Percentiles rank a stretch among this genome's conserved stretches.
Evolutionary conservation across 2,329 filamentous ascomycete species (phyloP).

Genomic region (Chaetothyriales sp.): DNA sequence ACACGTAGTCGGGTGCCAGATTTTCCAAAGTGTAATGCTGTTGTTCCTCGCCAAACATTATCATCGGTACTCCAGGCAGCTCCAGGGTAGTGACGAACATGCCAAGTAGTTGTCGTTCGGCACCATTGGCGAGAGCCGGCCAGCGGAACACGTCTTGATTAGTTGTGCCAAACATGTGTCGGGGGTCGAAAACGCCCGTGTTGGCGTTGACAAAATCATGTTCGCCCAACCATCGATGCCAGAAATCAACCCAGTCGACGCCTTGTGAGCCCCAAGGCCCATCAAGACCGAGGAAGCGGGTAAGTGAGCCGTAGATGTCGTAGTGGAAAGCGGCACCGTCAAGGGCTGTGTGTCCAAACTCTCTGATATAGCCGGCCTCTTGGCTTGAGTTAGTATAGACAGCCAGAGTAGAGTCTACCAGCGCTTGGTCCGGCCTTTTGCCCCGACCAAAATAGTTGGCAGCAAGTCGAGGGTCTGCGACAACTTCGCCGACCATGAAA

Average conservation of each 20-base stretch:
- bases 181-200: slow-evolving; percentile 38
- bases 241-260: slow-evolving; percentile 30
- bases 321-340: slow-evolving; percentile 42
- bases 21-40: slow-evolving; percentile 40
- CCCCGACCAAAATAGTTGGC: slow-evolving; percentile 40
- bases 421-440: slow-evolving; percentile 30
- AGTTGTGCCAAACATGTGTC: slow-evolving; percentile 40
- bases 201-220: slow-evolving; percentile 38
- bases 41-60: slow-evolving; percentile 43
- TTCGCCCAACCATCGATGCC: slow-evolving; percentile 32
- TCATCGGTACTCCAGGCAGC: slow-evolving; percentile 37
- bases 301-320: slow-evolving; percentile 36
- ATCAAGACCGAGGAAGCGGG: slow-evolving; percentile 35
- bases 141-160: slow-evolving; percentile 44
- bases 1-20: slow-evolving; percentile 41
- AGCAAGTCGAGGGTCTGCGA: slow-evolving; percentile 36
- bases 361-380: slow-evolving; percentile 26
- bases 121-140: slow-evolving; percentile 37
- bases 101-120: slow-evolving; percentile 35
- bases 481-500: slow-evolving; percentile 40
- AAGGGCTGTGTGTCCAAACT: slow-evolving; percentile 30
- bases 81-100: slow-evolving; percentile 36
- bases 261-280: slow-evolving; percentile 18
- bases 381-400: slow-evolving; percentile 19
- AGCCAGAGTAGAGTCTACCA: slow-evolving; percentile 26